These are phyloP conservation scores for Heterobasidion parviporum DNA, from an alignment of 1,284 basidiomycete species.

Conservation along the genomic window DNA sequence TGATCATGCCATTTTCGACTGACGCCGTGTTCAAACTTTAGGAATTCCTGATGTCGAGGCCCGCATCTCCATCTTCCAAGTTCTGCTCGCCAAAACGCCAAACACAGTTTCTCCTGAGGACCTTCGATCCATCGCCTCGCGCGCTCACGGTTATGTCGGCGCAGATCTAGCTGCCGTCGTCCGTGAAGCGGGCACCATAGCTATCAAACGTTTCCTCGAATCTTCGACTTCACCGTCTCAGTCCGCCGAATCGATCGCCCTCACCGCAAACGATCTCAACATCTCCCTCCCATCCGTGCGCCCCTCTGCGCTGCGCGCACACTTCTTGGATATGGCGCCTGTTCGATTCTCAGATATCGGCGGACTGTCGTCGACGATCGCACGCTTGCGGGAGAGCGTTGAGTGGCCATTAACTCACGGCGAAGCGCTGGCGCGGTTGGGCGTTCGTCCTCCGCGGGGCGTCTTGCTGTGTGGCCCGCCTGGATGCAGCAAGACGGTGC, in stretches of 20 bases:
- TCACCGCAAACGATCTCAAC: conserved; percentile 62
- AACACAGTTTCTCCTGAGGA: conserved; percentile 58
- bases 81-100: conserved; percentile 77
- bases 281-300: conserved; percentile 73
- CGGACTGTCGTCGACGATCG: conserved; percentile 74
- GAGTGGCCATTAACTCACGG: conserved; percentile 93
- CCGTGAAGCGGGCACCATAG: conserved; percentile 86
- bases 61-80: conserved; percentile 76
- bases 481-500: conserved; percentile 94
- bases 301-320: conserved; percentile 90
- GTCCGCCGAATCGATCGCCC: conserved; percentile 15
- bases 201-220: conserved; percentile 78
- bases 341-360: conserved; percentile 88
- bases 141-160: conserved; percentile 95
- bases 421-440: conserved; percentile 80
- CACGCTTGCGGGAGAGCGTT: conserved; percentile 80
- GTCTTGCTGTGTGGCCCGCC: conserved; percentile 95
- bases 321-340: conserved; percentile 82
- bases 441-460: conserved; percentile 84
- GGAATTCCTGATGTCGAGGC: conserved; percentile 86
- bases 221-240: conserved; percentile 15
- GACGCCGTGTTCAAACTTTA: conserved; percentile 21
- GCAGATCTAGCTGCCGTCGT: conserved; percentile 92
- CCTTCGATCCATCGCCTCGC: conserved; percentile 60
- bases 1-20: background rate